Evolutionary conservation across 164 flowering plant species (phyloP).

Genomic region (Macadamia tetraphylla): DNA sequence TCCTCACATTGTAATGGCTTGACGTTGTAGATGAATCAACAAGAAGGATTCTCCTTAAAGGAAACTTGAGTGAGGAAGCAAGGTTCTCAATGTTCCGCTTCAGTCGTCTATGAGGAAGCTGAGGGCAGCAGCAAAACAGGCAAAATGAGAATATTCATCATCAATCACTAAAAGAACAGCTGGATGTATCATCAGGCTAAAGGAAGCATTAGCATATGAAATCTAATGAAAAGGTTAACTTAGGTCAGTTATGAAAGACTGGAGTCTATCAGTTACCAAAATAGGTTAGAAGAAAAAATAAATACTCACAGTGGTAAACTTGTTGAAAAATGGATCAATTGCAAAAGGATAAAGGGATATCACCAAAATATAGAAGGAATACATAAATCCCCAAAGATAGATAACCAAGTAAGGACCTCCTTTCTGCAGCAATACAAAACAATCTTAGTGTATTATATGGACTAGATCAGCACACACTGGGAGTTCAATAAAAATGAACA

Average conservation of each 20-base stretch:
- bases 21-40: slow-evolving; percentile 99
- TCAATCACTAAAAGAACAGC: neutral
- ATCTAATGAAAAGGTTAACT: neutral
- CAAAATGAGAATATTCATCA: neutral
- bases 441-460: slow-evolving; percentile 1
- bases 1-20: slow-evolving; percentile 99
- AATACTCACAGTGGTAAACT: slow-evolving; percentile 91
- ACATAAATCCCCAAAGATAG: slow-evolving; percentile 94
- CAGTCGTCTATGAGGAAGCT: slow-evolving; percentile 93
- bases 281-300: neutral
- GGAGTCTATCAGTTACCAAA: neutral
- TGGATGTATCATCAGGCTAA: neutral
- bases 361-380: slow-evolving; percentile 79
- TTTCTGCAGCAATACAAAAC: slow-evolving; percentile 54
- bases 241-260: neutral
- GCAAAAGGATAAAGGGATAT: slow-evolving; percentile 89
- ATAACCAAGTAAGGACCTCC: slow-evolving; percentile 98
- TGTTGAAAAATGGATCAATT: slow-evolving; percentile 97
- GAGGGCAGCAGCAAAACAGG: slow-evolving; percentile 5
- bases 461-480: neutral
- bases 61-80: slow-evolving; percentile 88
- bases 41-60: slow-evolving; percentile 88
- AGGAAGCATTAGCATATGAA: neutral
- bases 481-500: neutral
- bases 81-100: slow-evolving; percentile 73